Evolutionary conservation across 129 eudicot genomes (phyloP).

Genomic region (Flaveria robusta): DNA sequence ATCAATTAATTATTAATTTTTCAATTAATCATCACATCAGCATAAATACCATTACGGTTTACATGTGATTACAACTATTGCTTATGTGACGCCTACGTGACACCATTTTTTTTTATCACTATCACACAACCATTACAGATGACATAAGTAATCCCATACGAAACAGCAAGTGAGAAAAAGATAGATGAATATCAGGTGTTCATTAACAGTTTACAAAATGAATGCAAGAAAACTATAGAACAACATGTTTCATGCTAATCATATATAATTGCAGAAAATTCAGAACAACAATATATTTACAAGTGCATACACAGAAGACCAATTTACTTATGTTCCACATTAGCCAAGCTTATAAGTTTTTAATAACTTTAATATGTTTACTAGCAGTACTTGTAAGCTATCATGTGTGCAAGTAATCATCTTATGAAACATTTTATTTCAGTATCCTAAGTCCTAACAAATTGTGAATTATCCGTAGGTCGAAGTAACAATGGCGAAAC

Average conservation of each 20-base stretch:
- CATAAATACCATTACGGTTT: too few relatives aligned
- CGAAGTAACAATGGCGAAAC: slow-evolving; percentile 40
- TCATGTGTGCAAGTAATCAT: slow-evolving; percentile 6
- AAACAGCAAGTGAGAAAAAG: background rate
- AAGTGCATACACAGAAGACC: background rate
- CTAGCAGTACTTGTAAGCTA: background rate
- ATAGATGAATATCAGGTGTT: background rate
- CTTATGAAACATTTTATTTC: slow-evolving; percentile 10
- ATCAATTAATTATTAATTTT: too few relatives aligned
- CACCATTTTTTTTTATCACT: too few relatives aligned
- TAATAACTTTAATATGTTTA: background rate
- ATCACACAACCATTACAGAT: too few relatives aligned
- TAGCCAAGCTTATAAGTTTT: background rate
- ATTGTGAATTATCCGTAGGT: slow-evolving; percentile 27
- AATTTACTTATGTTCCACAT: background rate
- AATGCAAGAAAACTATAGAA: background rate
- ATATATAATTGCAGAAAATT: slow-evolving; percentile 1
- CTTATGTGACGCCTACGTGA: too few relatives aligned
- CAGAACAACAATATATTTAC: background rate
- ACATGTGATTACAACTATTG: too few relatives aligned
- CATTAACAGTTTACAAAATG: slow-evolving; percentile 1
- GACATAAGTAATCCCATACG: background rate
- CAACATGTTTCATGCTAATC: slow-evolving; percentile 19
- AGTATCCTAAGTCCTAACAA: slow-evolving; percentile 6
- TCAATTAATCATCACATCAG: too few relatives aligned